Base-by-base conservation (phyloP, 2,329 filamentous ascomycete genomes). In the Plenodomus tracheiphilus region DNA sequence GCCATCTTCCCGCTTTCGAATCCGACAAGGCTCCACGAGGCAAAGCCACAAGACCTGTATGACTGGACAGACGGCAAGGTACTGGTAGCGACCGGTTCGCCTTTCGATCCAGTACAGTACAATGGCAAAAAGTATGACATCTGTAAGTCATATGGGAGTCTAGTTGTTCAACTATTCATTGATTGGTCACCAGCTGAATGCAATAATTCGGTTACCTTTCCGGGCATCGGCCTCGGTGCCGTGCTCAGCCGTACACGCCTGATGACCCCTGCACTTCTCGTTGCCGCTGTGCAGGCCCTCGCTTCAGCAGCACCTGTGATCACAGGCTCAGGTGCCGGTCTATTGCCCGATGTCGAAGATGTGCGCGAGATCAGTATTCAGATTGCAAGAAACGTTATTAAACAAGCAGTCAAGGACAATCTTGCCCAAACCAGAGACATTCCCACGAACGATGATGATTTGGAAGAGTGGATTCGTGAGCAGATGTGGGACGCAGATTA, bases 1-100 rank as follows among this genome's bases (percentile, higher is more conserved):
- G 93, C 96, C 68, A 87, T 97, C 65, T 84, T 96, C 51, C 91
- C 91, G 0, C 81, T 96, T 1, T 93, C 88, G 2, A 96, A 96
- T 69, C 91, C 91, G 0, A 96, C 91, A 0, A 79, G 83, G 1
- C 81, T 96, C 0, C 90, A 95, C 66, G 91, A 96, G 72, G 91
- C 90, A 1, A 81, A 85, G 7, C 91, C 91, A 0, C 76, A 83
- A 15, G 89, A 96, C 66, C 75, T 96, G 18, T 84, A 87, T 46
- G 71, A 82, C 2, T 96, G 91, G 91, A 93, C 89, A 0, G 74
- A 87, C 37, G 90, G 91, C 1, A 85, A 84, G 56, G 90, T 85
- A 0, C 79, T 96, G 2, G 85, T 94, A 3, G 89, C 91, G 0
- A 96, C 91, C 0, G 91, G 91, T 4, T 90, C 86, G 8, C 91